Conservation (phyloP, 495 filamentous ascomycete species). For the Chlorociboria aeruginascens region DNA sequence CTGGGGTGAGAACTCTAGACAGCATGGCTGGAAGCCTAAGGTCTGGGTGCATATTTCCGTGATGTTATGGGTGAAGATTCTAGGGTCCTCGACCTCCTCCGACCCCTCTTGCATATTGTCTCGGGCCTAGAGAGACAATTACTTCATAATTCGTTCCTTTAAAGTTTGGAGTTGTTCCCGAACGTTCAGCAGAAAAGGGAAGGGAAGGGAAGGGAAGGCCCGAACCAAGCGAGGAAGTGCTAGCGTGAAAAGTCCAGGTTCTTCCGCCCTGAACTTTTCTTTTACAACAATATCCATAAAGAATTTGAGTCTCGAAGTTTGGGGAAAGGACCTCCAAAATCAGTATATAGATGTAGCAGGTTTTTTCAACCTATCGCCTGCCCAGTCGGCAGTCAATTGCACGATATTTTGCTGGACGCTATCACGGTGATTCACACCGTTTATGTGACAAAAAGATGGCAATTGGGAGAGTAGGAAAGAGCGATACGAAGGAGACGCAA, state of each 20-base stretch:
- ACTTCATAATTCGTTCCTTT: neutral
- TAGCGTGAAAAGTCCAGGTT: neutral
- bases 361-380: too few species aligned
- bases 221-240: neutral
- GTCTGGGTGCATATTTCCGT: neutral
- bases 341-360: too few species aligned
- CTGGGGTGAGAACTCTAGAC: neutral
- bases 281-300: neutral
- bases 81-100: neutral
- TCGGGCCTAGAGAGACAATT: neutral
- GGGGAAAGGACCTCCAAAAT: neutral
- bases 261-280: neutral
- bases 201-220: neutral
- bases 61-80: neutral
- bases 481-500: neutral
- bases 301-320: neutral
- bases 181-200: too few species aligned
- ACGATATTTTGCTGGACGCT: too few species aligned
- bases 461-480: constrained; percentile 1
- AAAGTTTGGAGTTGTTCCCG: neutral
- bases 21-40: neutral
- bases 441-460: neutral
- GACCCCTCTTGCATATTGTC: neutral
- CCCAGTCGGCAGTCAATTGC: too few species aligned
- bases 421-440: too few species aligned